Base-by-base conservation (phyloP, 1,284 basidiomycete genomes). In the Pseudozyma sp. region DNA sequence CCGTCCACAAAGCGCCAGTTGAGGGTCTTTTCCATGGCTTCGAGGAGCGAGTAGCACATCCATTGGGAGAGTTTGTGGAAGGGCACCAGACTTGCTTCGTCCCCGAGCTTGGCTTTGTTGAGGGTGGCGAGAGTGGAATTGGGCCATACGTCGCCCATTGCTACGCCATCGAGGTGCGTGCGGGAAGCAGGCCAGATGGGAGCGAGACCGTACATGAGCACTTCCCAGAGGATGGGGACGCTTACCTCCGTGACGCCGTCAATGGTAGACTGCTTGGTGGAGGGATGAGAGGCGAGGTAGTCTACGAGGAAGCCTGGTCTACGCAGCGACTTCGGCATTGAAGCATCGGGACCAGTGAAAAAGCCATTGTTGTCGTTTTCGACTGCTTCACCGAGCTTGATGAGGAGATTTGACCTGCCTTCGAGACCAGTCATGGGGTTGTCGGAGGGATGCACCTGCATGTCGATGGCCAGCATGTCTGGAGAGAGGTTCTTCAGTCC, bases 1-100 rank as follows among this genome's bases (percentile, higher is more conserved):
- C 89, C 86, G 2, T 90, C 93, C 8, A 90, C 89, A 52, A 93
- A 90, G 52, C 87, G 87, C 94, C 94, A 97, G 1, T 89, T 88
- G 4, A 95, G 87, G n/a, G 73, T 78, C 47, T 79, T 66, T 40
- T 77, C 70, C 50, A 83, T 76, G 3, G 74, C 71, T 43, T 77
- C 78, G 56, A 77, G 57, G 25, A 82, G 55, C 8, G 77, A 79
- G 53, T 82, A 82, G 56, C 70, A 75, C 43, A 82, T 52, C 95
- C 96, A 98, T 72, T 93, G 92, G 0, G 93, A 68, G 18, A 98
- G 88, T 84, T 97, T 98, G 87, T 98, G 95, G 88, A 97, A 98
- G 0, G 94, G 92, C 3, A 97, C 93, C 43, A 94, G 87, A 51
- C 90, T 40, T 6, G 40, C 55, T 11, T 62, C 34, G 3, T 43